These are phyloP conservation scores for Cardamine resedifolia DNA, from an alignment of 345 rosid genomes.

Conservation along the genomic window DNA sequence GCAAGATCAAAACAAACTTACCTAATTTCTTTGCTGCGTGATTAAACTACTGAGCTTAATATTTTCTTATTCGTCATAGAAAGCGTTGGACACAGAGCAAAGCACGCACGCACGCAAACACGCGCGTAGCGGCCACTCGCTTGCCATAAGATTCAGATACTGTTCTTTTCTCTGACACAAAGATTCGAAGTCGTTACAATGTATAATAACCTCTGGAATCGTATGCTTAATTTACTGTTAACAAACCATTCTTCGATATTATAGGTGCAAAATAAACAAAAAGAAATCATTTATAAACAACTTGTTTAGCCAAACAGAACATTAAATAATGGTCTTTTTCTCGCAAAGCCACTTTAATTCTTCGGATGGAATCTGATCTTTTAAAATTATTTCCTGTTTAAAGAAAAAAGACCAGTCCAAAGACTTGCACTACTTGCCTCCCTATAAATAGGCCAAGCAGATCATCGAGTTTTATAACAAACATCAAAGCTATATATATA, in stretches of 20 bases:
- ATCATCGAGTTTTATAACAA: conserved; percentile 23
- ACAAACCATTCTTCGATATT: conserved; percentile 2
- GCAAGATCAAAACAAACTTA: conserved; percentile 24
- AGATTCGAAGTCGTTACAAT: conserved; percentile 26
- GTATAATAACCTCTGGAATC: conserved; percentile 26
- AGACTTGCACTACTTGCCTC: conserved; percentile 24
- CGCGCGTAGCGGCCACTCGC: conserved; percentile 10
- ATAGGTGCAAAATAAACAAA: background rate
- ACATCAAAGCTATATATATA: conserved; percentile 7
- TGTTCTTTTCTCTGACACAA: conserved; percentile 17
- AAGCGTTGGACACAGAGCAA: conserved; percentile 11
- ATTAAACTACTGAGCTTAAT: conserved; percentile 16
- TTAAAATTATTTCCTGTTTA: background rate
- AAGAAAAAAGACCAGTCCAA: conserved; percentile 16
- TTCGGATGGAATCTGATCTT: conserved; percentile 21
- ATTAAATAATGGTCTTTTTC: conserved; percentile 18
- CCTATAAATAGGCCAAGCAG: conserved; percentile 37
- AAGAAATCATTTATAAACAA: conserved; percentile 9
- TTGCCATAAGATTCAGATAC: conserved; percentile 19
- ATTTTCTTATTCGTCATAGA: conserved; percentile 13
- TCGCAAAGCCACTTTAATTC: conserved; percentile 31
- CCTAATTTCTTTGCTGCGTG: background rate
- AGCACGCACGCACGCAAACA: conserved; percentile 15
- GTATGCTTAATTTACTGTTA: conserved; percentile 26
- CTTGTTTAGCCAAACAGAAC: conserved; percentile 34